Evolutionary conservation across 179 eudicot genomes (phyloP).

Genomic region (Camellia oleifera): DNA sequence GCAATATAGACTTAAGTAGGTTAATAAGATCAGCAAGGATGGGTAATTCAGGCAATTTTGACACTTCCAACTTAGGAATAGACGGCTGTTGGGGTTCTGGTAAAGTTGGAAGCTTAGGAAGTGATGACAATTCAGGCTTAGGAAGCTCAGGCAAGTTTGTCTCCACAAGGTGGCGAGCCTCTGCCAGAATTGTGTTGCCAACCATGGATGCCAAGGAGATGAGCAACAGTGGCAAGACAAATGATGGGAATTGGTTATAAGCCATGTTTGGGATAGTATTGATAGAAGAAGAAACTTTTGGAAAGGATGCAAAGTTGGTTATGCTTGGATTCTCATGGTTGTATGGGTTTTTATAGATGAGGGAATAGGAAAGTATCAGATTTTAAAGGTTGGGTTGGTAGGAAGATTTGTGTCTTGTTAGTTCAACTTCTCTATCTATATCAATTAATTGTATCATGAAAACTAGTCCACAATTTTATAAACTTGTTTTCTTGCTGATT

Average conservation of each 20-base stretch:
- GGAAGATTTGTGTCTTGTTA: not conserved
- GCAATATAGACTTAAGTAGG: not conserved
- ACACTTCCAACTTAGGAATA: conserved; percentile 14
- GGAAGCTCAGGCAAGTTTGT: conserved; percentile 32
- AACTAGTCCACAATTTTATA: too few species aligned
- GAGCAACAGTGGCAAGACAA: conserved; percentile 10
- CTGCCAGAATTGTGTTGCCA: conserved; percentile 8
- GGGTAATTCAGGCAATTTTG: not conserved
- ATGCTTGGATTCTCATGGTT: not conserved
- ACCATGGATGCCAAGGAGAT: conserved; percentile 9
- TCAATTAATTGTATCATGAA: too few species aligned
- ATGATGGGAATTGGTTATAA: not conserved
- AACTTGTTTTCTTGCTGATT: too few species aligned
- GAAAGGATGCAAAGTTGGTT: not conserved
- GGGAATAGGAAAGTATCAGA: not conserved
- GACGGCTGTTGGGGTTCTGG: conserved; percentile 16
- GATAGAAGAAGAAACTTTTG: not conserved
- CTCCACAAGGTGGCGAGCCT: conserved; percentile 31
- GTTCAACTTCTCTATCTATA: conserved; percentile 19
- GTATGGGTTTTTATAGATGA: not conserved
- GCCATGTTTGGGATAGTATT: conserved; percentile 23
- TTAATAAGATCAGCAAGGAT: not conserved
- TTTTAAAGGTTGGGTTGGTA: not conserved
- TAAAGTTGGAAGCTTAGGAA: conserved; percentile 16
- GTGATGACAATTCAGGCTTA: conserved; percentile 24